Evolutionary conservation across 2,329 filamentous ascomycete genomes (phyloP), one percentile per base, ranked within the genome.

Genomic region (Rhynchosporium graminicola): DNA sequence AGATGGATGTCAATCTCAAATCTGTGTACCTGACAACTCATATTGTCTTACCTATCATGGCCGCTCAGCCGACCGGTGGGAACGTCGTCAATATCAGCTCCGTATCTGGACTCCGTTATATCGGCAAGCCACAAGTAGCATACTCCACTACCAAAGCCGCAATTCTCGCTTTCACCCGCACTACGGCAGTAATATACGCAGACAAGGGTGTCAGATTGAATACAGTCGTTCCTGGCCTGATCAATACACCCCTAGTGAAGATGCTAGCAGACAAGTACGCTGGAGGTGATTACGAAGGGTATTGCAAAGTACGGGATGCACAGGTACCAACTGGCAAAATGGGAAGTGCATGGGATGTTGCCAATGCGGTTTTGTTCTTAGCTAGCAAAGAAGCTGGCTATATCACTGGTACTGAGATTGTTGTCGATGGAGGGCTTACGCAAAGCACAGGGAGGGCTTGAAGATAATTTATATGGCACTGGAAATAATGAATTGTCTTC

Each of bases 251-350:
- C 0, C 79, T 82, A 43, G 80, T 80, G 4, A 73, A 74, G 33
- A 75, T 72, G 2, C 60, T 85, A 65, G 77, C 79, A 0, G 72
- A 79, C 29, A 74, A 80, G 57, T 83, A 78, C 68, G 74, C 74
- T 2, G 74, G 71, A 0, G 80, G 77, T 0, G 77, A 66, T 63
- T 78, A 81, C 56, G 80, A 80, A 38, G 80, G 77, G 51, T 85
- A 84, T 64, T 75, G 79, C 57, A 76, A 76, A 62, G 79, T 80
- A 65, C 79, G 85, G 63, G 78, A 85, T 58, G 73, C 73, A 6
- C 83, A 86, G 68, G 83, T 86, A 0, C 85, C 85, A 0, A 82
- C 83, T 76, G 83, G 83, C 78, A 79, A 74, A 38, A 85, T 87
- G 79, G 83, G 83, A 0, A 80, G 83, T 70, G 81, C 83, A 0